Conservation (phyloP, 805 yeast species). For the Candida succiphila region DNA sequence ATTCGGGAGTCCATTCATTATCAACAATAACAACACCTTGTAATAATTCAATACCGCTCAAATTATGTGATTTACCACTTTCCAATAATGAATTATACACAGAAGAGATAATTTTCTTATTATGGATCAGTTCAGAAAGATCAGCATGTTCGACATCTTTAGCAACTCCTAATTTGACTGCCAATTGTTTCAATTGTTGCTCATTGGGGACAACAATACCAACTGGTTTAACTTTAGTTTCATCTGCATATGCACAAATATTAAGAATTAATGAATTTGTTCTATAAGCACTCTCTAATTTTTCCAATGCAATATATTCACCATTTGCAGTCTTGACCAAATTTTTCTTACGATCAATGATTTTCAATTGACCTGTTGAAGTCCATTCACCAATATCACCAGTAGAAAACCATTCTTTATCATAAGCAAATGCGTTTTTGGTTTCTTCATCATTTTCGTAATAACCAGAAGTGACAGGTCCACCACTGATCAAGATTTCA, state of each 20-base stretch:
- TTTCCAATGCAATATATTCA: constrained; percentile 95
- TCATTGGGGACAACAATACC: constrained; percentile 85
- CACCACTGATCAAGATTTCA: constrained; percentile 77
- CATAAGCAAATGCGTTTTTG: constrained; percentile 52
- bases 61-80: constrained; percentile 75
- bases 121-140: constrained; percentile 36
- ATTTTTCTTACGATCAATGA: constrained; percentile 93
- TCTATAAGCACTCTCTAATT: constrained; percentile 84
- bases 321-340: constrained; percentile 93
- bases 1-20: constrained; percentile 97
- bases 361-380: constrained; percentile 61
- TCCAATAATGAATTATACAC: constrained; percentile 51
- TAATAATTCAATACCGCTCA: constrained; percentile 77
- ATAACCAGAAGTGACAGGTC: constrained; percentile 64
- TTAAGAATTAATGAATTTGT: constrained; percentile 69
- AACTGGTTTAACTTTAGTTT: constrained; percentile 77
- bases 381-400: constrained; percentile 98
- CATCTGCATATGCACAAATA: constrained; percentile 91
- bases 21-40: constrained; percentile 70
- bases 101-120: constrained; percentile 43
- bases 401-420: constrained; percentile 90
- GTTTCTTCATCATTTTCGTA: constrained; percentile 82
- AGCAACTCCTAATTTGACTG: constrained; percentile 43
- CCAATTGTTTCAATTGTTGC: constrained; percentile 48
- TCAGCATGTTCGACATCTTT: constrained; percentile 29